phyloP scores from a whole-genome alignment of 306 rosid genomes.

The Notholithocarpus densiflorus region DNA sequence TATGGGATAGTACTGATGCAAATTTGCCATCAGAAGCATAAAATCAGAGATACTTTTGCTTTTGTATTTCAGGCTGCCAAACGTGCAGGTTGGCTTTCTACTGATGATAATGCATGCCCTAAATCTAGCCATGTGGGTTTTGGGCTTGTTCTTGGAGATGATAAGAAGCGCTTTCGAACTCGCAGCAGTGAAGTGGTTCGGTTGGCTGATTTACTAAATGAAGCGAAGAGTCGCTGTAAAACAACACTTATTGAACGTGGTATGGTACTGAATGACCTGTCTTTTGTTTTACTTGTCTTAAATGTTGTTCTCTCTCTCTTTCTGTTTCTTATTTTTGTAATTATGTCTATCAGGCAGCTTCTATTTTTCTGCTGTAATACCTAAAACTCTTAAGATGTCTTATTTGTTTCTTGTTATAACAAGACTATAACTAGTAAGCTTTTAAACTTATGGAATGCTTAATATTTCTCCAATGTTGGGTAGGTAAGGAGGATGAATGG shows the following conservation, averaged over 20 bases:
- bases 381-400: neutral
- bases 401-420: neutral
- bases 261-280: slow-evolving; percentile 32
- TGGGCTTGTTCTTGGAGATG: slow-evolving; percentile 98
- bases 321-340: slow-evolving; percentile 21
- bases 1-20: slow-evolving; percentile 1
- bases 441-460: slow-evolving; percentile 16
- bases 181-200: slow-evolving; percentile 83
- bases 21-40: slow-evolving; percentile 13
- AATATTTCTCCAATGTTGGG: neutral
- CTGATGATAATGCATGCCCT: slow-evolving; percentile 48
- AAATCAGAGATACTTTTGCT: slow-evolving; percentile 12
- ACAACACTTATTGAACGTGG: slow-evolving; percentile 71
- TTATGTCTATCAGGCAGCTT: neutral
- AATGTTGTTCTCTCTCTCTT: neutral
- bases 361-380: neutral
- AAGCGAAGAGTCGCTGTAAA: slow-evolving; percentile 94
- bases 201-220: slow-evolving; percentile 92
- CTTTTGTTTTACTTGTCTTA: neutral
- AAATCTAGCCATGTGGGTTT: slow-evolving; percentile 81
- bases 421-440: slow-evolving; percentile 16
- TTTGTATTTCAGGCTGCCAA: slow-evolving; percentile 68
- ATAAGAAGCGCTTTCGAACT: slow-evolving; percentile 89
- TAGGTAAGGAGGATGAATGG: slow-evolving; percentile 68
- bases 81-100: slow-evolving; percentile 90